Conservation (phyloP, 495 filamentous ascomycete genomes). For the Podospora conica region DNA sequence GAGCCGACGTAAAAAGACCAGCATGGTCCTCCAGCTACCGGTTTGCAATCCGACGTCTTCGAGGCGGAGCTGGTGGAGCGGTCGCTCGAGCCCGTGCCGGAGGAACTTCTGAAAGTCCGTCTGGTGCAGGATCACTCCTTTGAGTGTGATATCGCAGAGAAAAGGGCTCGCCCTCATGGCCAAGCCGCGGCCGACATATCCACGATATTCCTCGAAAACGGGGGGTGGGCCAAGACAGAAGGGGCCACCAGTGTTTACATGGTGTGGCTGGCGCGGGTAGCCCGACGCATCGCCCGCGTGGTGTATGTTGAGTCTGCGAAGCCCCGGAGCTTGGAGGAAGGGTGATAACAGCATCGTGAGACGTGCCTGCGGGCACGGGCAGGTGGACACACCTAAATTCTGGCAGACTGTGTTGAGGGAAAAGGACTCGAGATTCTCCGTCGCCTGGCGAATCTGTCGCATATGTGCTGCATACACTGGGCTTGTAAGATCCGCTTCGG, state of each 20-base stretch:
- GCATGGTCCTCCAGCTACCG: neutral
- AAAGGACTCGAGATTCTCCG: neutral
- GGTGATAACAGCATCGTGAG: neutral
- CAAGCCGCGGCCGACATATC: neutral
- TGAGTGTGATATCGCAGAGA: neutral
- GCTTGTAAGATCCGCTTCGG: too few species aligned
- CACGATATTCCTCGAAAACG: neutral
- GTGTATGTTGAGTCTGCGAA: neutral
- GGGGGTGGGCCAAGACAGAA: neutral
- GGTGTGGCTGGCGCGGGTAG: neutral
- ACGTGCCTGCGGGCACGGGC: neutral
- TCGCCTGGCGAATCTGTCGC: neutral
- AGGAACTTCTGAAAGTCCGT: neutral
- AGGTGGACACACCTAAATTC: neutral
- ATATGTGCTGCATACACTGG: neutral
- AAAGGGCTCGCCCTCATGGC: neutral
- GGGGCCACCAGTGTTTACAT: neutral
- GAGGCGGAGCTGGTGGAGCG: neutral
- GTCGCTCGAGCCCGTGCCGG: neutral
- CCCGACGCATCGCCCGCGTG: neutral
- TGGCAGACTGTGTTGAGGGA: neutral
- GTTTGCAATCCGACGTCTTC: neutral
- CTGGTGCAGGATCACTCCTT: neutral
- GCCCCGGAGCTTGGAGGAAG: neutral
- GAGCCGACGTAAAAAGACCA: neutral